Evolutionary conservation across 2,329 filamentous ascomycete genomes (phyloP), one percentile per base, ranked within the genome.

Genomic region (Diplocarpon mali): DNA sequence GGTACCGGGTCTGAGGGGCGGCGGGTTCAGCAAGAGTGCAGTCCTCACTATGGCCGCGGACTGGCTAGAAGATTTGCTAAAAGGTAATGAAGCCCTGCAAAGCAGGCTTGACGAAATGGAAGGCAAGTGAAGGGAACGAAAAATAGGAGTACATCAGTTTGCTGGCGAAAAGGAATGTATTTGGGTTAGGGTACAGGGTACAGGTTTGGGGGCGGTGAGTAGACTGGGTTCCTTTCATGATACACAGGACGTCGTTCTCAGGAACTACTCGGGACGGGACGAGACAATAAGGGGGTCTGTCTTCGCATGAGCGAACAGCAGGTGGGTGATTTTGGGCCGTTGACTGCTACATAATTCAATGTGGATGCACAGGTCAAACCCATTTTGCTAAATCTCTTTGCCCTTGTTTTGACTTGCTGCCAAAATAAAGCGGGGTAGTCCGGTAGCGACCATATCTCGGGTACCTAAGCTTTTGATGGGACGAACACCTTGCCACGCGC

Each of bases 21-120:
- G 83, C 8, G 83, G 83, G 1, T 80, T 88, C 53, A 92, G 85
- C 66, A 94, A 93, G 67, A 89, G 84, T 60, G 80, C 78, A 7
- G 82, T 87, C 62, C 70, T 95, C 32, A 72, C 75, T 14, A 81
- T 88, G 64, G 76, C 85, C 2, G 83, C 79, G 12, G 80, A 85
- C 52, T 93, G 83, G 71, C 66, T 94, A n/a, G 78, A 89, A 51
- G 75, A 81, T 13, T 60, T 93, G 15, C 63, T 87, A 11, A 66
- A 71, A 32, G 85, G 80, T 4, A 94, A 93, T 58, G 68, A 78
- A 45, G 61, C 67, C 20, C 62, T 87, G 42, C 67, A 68, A 45
- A 62, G 60, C n/a, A 72, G 75, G 61, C 61, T 82, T 37, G 65
- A 66, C n/a, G 62, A 68, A 34, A 56, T 74, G 44, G 69, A 64